Evolutionary conservation across 2,329 filamentous ascomycete species (phyloP).

Genomic region (Triangularia setosa): DNA sequence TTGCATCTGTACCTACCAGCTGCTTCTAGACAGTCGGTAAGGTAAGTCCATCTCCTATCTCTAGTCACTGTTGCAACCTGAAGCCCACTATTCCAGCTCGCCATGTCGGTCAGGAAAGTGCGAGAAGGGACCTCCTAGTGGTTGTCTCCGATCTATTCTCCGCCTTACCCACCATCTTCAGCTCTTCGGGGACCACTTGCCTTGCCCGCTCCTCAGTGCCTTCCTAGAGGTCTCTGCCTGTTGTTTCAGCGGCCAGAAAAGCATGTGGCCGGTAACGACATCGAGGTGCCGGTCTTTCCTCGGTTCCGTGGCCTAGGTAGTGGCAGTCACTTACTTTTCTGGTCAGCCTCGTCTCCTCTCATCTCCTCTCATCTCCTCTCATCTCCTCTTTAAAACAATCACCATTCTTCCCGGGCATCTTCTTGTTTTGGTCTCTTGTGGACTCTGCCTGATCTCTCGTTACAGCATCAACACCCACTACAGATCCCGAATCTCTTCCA

Average conservation of each 20-base stretch:
- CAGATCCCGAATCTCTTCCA: constrained; percentile 43
- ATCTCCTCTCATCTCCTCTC: background rate
- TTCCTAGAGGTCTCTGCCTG: background rate
- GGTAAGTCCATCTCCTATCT: background rate
- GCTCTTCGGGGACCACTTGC: background rate
- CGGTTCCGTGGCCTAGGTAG: background rate
- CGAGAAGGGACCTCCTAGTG: background rate
- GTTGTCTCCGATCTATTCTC: background rate
- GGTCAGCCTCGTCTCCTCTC: background rate
- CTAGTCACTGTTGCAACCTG: too few species aligned
- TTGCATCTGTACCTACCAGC: background rate
- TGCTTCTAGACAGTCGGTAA: background rate
- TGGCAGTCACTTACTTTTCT: background rate
- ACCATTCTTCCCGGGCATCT: constrained; percentile 10
- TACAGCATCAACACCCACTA: constrained; percentile 46
- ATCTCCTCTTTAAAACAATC: constrained; percentile 10
- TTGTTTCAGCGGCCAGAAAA: background rate
- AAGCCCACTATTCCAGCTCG: too few species aligned
- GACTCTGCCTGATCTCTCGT: constrained; percentile 29
- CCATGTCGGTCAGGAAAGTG: background rate
- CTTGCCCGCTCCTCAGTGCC: background rate
- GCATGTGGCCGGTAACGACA: background rate
- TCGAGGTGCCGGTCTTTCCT: background rate
- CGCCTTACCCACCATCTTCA: background rate
- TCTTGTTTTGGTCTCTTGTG: constrained; percentile 17